These are phyloP conservation scores for Polygonum maritimum DNA, from an alignment of 148 eudicot species.

Conservation along the genomic window DNA sequence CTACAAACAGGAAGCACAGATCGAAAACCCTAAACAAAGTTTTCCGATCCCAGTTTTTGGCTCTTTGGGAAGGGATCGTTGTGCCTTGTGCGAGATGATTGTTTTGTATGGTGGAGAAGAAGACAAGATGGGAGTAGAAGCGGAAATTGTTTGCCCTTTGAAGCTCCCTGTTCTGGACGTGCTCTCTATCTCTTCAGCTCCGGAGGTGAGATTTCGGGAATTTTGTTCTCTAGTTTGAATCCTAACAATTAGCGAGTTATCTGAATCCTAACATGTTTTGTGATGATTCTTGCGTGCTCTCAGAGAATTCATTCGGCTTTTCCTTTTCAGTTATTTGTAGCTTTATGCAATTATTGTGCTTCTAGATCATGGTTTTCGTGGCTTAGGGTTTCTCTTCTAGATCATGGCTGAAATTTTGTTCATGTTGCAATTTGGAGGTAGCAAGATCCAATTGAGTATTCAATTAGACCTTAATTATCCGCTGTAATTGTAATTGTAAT, in stretches of 20 bases:
- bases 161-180: conserved; percentile 40
- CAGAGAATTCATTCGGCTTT: background rate
- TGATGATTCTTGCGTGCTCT: background rate
- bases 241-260: background rate
- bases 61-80: background rate
- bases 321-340: background rate
- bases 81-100: background rate
- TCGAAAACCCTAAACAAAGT: background rate
- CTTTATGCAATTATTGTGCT: background rate
- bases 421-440: background rate
- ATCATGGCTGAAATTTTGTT: background rate
- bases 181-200: conserved; percentile 25
- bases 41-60: background rate
- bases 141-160: conserved; percentile 35
- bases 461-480: background rate
- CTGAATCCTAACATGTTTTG: background rate
- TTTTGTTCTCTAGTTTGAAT: background rate
- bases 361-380: background rate
- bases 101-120: conserved; percentile 14
- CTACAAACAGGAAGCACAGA: background rate
- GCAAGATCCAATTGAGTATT: background rate
- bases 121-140: conserved; percentile 51
- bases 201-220: conserved; percentile 19
- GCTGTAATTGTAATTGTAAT: background rate
- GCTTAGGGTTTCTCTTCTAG: no score